phyloP scores from a whole-genome alignment of 495 filamentous ascomycete genomes.

The Rusavskia elegans region DNA sequence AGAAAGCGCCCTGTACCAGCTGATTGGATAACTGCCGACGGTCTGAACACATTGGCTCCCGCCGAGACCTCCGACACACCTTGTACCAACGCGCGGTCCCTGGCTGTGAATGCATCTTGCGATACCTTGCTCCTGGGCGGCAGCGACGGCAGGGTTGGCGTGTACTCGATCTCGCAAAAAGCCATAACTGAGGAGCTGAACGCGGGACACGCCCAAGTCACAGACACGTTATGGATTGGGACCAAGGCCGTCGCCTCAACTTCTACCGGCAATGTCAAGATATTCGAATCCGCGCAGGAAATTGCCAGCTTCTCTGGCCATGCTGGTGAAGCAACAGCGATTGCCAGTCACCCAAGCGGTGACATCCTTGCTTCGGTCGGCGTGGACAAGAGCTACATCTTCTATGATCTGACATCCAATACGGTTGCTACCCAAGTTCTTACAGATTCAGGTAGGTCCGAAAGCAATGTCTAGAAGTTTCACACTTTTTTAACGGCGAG shows the following conservation, averaged over 20 bases:
- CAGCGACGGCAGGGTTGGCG: slow-evolving; percentile 54
- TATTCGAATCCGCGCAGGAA: slow-evolving; percentile 54
- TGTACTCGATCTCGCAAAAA: slow-evolving; percentile 65
- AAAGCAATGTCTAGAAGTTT: background rate
- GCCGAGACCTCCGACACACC: slow-evolving; percentile 42
- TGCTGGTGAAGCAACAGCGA: slow-evolving; percentile 59
- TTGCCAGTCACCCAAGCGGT: slow-evolving; percentile 71
- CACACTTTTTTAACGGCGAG: slow-evolving; percentile 18
- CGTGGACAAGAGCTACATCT: slow-evolving; percentile 79
- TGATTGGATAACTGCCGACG: slow-evolving; percentile 66
- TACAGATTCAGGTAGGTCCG: slow-evolving; percentile 57
- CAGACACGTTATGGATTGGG: slow-evolving; percentile 66
- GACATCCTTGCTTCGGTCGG: slow-evolving; percentile 79
- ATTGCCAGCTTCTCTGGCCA: slow-evolving; percentile 55
- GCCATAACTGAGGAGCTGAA: slow-evolving; percentile 51
- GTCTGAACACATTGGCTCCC: slow-evolving; percentile 50
- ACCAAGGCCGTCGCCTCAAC: slow-evolving; percentile 55
- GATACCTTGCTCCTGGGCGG: slow-evolving; percentile 69
- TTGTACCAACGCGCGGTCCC: slow-evolving; percentile 45
- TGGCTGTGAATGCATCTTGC: slow-evolving; percentile 49
- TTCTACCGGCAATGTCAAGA: slow-evolving; percentile 58
- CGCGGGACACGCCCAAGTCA: slow-evolving; percentile 48
- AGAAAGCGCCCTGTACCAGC: slow-evolving; percentile 77
- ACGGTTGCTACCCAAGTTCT: slow-evolving; percentile 60
- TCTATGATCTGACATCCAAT: slow-evolving; percentile 63